Evolutionary conservation across 345 rosid species (phyloP).

Genomic region (Zanthoxylum bungeanum): DNA sequence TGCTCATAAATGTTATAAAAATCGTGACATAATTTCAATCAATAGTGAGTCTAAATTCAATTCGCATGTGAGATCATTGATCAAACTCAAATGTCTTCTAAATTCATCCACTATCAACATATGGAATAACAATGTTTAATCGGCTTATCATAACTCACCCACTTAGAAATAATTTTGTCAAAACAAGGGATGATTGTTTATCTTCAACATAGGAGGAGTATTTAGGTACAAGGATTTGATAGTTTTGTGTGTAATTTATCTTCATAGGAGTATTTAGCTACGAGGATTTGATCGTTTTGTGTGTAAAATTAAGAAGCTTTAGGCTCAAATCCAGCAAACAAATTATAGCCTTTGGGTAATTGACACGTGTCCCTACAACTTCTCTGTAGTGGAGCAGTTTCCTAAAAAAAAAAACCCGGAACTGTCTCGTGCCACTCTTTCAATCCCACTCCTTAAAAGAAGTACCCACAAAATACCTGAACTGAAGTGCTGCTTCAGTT

Average conservation of each 20-base stretch:
- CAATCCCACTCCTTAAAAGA: slow-evolving; percentile 44
- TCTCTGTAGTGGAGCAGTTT: slow-evolving; percentile 39
- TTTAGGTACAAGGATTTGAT: too few species aligned
- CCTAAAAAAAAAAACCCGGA: slow-evolving; percentile 2
- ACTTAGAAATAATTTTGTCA: too few species aligned
- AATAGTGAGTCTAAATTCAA: too few species aligned
- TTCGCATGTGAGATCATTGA: not conserved
- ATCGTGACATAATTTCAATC: too few species aligned
- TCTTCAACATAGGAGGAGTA: not conserved
- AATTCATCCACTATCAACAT: not conserved
- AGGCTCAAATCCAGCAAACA: not conserved
- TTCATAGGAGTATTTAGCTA: too few species aligned
- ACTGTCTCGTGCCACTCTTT: slow-evolving; percentile 21
- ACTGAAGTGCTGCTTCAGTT: slow-evolving; percentile 16
- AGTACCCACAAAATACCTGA: slow-evolving; percentile 22
- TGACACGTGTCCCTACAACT: slow-evolving; percentile 23
- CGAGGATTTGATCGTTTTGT: not conserved
- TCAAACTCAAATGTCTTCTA: not conserved
- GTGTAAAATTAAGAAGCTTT: not conserved
- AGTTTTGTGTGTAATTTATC: too few species aligned
- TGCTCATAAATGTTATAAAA: too few species aligned
- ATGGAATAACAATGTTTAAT: not conserved
- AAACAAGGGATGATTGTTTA: not conserved
- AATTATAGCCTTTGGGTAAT: not conserved
- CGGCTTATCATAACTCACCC: not conserved